Conservation (phyloP, 2,329 filamentous ascomycete genomes). For the Arthrobotrys conoides region DNA sequence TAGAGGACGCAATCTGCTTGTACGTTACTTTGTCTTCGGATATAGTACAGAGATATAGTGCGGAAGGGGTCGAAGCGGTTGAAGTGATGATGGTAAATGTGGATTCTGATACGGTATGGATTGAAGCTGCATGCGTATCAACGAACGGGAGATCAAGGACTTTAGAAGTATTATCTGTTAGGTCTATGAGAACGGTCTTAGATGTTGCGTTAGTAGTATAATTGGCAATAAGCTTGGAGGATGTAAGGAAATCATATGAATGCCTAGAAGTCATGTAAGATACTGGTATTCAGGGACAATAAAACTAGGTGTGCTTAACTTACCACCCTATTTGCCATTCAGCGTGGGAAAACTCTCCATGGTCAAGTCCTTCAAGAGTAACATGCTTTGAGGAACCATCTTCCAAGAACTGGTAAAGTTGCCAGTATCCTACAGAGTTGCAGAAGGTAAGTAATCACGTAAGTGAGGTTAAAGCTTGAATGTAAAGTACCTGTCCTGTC, state of each 20-base stretch:
- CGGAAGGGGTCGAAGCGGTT: constrained; percentile 36
- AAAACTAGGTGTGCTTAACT: not conserved
- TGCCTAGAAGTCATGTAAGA: constrained; percentile 17
- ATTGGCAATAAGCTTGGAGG: constrained; percentile 31
- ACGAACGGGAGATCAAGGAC: constrained; percentile 52
- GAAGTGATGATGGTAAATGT: constrained; percentile 54
- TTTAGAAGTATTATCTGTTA: constrained; percentile 20
- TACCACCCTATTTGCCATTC: constrained; percentile 65
- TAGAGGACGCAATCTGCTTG: constrained; percentile 35
- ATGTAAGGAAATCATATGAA: constrained; percentile 44
- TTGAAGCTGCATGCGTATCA: constrained; percentile 33
- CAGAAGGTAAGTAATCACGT: not conserved
- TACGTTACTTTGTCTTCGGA: constrained; percentile 11
- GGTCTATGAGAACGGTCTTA: constrained; percentile 36
- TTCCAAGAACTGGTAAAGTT: constrained; percentile 68
- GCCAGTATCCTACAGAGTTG: constrained; percentile 67
- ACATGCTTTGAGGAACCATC: constrained; percentile 65
- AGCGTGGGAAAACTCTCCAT: constrained; percentile 66
- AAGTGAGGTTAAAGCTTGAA: no score
- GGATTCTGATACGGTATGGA: constrained; percentile 36
- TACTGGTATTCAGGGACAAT: not conserved
- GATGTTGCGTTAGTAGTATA: constrained; percentile 41
- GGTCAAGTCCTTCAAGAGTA: constrained; percentile 67
- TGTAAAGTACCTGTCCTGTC: constrained; percentile 66
- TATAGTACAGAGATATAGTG: constrained; percentile 42